Evolutionary conservation across 768 basidiomycete species (phyloP), one percentile per base, ranked within the genome.

Genomic region (Udeniomyces megalosporus): DNA sequence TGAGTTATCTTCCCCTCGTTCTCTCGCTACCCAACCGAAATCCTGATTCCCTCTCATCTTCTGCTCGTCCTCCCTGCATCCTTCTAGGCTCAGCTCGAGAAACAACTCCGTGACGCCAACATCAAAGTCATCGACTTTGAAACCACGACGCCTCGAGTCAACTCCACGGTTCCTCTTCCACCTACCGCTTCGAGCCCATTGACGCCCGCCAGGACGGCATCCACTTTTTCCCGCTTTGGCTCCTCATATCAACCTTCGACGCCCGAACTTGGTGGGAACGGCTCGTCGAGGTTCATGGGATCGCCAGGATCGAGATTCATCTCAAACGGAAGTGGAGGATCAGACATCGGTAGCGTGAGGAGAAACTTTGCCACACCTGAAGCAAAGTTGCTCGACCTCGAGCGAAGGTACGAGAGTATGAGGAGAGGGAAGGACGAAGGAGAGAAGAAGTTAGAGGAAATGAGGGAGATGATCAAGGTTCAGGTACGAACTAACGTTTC

Each of bases 61-160:
- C 17, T 65, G 58, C 10, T 26, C 42, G 20, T 44, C 29, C 55
- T 66, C 31, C 67, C 48, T 62, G 42, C 47, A 67, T 38, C 32
- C 59, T 45, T 38, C 10, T 63, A 91, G 88, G 86, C 85, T 12
- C 81, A 78, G 66, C 76, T 91, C 20, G 87, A 90, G 75, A 89
- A 87, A 70, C 84, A 87, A 69, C 78, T 85, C 70, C 88, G 88
- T 69, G 88, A 89, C 56, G 74, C 89, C 34, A 87, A 88, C 65
- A 80, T 87, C 46, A 84, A 83, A 45, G 82, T 90, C 60, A 82
- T 86, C 10, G 88, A 89, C 69, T 77, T 89, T 20, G 87, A 88
- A 71, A 86, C 87, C 26, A 57, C 55, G 26, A 57, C 55, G 15
- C 55, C 55, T 57, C 55, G 55, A 11, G 31, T 44, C 14, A 42